Conservation (phyloP, 1,284 basidiomycete species). For the Boletellus deceptivus region DNA sequence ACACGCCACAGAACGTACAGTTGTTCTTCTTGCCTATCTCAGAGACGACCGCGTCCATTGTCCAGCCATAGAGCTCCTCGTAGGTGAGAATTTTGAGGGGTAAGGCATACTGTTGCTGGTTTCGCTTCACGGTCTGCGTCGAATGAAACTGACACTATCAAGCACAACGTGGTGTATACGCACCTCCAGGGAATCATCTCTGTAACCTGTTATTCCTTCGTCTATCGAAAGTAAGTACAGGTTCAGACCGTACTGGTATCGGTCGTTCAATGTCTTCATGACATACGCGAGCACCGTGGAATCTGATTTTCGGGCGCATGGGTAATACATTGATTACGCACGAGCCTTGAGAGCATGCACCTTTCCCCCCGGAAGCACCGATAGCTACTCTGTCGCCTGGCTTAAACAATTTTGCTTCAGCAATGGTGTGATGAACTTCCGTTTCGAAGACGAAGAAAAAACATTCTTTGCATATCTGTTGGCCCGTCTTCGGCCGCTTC, state of each 20-base stretch:
- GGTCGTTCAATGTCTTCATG: slow-evolving; percentile 92
- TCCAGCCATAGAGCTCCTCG: slow-evolving; percentile 97
- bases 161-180: slow-evolving; percentile 16
- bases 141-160: slow-evolving; percentile 7
- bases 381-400: slow-evolving; percentile 95
- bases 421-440: slow-evolving; percentile 96
- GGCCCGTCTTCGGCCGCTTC: slow-evolving; percentile 95
- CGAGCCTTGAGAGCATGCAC: slow-evolving; percentile 39
- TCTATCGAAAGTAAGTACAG: slow-evolving; percentile 96
- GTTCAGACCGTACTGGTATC: slow-evolving; percentile 91
- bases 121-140: slow-evolving; percentile 90
- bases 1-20: slow-evolving; percentile 99
- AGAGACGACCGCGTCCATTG: slow-evolving; percentile 95
- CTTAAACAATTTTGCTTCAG: slow-evolving; percentile 77
- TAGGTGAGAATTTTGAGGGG: slow-evolving; percentile 97
- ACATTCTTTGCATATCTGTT: slow-evolving; percentile 93
- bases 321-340: background rate
- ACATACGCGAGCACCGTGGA: slow-evolving; percentile 98
- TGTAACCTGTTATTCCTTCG: slow-evolving; percentile 97
- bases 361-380: slow-evolving; percentile 97
- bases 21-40: slow-evolving; percentile 98
- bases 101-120: slow-evolving; percentile 93
- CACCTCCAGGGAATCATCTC: slow-evolving; percentile 96
- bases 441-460: slow-evolving; percentile 98
- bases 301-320: slow-evolving; percentile 50